Conservation (phyloP, 768 basidiomycete genomes). For the Butyriboletus loyo region DNA sequence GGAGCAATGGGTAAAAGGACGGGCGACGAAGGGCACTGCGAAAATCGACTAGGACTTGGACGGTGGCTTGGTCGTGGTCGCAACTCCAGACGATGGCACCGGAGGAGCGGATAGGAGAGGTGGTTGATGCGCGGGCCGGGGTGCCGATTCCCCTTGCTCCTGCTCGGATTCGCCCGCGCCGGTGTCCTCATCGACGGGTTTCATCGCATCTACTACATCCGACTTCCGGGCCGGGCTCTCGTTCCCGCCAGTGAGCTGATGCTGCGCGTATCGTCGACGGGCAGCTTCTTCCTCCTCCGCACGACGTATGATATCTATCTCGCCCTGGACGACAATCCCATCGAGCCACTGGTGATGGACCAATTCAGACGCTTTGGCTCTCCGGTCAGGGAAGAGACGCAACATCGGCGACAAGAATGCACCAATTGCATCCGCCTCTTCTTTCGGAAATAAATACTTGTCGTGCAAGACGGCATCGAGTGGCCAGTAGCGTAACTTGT, state of each 20-base stretch:
- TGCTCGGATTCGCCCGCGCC: slow-evolving; percentile 10
- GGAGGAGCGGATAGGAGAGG: slow-evolving; percentile 36
- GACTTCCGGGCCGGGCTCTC: slow-evolving; percentile 14
- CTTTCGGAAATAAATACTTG: slow-evolving; percentile 89
- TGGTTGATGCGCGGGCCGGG: slow-evolving; percentile 21
- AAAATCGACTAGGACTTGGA: slow-evolving; percentile 6
- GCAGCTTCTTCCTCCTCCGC: slow-evolving; percentile 52
- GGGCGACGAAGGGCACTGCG: neutral
- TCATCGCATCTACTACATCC: slow-evolving; percentile 61
- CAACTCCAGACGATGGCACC: slow-evolving; percentile 3
- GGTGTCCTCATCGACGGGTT: slow-evolving; percentile 61
- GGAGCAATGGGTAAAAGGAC: neutral
- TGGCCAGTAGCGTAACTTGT: slow-evolving; percentile 91
- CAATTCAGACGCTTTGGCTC: slow-evolving; percentile 85
- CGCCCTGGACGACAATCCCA: slow-evolving; percentile 82
- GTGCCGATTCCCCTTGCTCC: neutral
- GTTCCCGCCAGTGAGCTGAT: slow-evolving; percentile 1
- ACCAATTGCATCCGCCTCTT: slow-evolving; percentile 78
- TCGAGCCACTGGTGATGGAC: slow-evolving; percentile 86
- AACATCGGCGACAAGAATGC: slow-evolving; percentile 90
- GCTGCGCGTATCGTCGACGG: slow-evolving; percentile 19
- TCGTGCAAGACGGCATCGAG: slow-evolving; percentile 79
- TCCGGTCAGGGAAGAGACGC: slow-evolving; percentile 80
- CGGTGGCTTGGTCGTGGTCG: slow-evolving; percentile 13
- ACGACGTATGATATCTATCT: slow-evolving; percentile 75